Conservation (phyloP, 1,284 basidiomycete species). For the Apiotrichum sp. region DNA sequence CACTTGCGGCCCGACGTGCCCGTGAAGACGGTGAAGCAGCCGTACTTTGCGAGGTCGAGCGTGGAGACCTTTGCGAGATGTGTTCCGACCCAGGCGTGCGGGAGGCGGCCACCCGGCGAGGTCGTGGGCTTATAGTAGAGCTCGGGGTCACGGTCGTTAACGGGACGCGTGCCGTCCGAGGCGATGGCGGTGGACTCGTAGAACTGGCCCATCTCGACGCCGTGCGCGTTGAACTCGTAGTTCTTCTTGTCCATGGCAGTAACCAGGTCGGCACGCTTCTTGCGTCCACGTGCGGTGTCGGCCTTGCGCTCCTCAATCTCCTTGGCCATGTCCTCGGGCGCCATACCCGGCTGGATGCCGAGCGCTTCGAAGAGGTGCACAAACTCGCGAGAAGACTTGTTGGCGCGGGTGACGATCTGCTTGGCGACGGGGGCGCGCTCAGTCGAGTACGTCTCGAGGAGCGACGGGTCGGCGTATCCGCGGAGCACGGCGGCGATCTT, state of each 20-base stretch:
- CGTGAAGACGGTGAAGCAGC: conserved; percentile 9
- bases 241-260: conserved; percentile 13
- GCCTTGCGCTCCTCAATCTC: conserved; percentile 19
- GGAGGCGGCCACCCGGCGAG: conserved; percentile 10
- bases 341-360: conserved; percentile 15
- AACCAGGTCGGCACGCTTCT: conserved; percentile 15
- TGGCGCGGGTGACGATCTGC: conserved; percentile 18
- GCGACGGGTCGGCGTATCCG: conserved; percentile 6
- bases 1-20: conserved; percentile 6
- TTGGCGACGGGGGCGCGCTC: conserved; percentile 15
- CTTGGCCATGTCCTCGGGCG: conserved; percentile 8
- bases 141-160: conserved; percentile 8
- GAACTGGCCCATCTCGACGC: conserved; percentile 18
- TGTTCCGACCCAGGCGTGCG: conserved; percentile 13
- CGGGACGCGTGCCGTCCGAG: conserved; percentile 10
- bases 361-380: conserved; percentile 15
- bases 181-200: conserved; percentile 7
- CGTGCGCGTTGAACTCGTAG: conserved; percentile 19
- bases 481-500: conserved; percentile 11
- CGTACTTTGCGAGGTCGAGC: conserved; percentile 12
- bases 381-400: conserved; percentile 16
- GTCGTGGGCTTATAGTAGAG: conserved; percentile 11
- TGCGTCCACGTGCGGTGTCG: conserved; percentile 3
- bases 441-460: conserved; percentile 10
- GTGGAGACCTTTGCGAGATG: conserved; percentile 5